A percentile compares a stretch with the other conserved stretches of the same genome.
phyloP scores from a whole-genome alignment of 768 basidiomycete genomes.

The Hypholoma fasciculare region DNA sequence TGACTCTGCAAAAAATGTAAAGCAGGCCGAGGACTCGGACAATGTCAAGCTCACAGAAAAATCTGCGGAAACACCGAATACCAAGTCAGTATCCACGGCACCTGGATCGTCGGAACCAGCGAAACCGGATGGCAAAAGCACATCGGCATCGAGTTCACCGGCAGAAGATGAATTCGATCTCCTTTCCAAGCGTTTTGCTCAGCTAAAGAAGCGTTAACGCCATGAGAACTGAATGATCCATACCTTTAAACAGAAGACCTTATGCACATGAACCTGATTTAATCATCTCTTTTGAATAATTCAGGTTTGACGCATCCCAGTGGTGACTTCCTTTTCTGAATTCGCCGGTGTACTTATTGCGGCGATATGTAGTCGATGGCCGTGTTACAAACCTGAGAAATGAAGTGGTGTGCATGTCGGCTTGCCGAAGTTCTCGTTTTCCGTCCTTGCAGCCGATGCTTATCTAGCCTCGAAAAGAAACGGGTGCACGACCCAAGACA shows the following conservation, averaged over 20 bases:
- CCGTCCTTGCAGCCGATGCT: too few relatives aligned
- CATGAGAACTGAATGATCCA: neutral
- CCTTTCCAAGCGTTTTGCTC: slow-evolving; percentile 79
- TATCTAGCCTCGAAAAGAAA: too few relatives aligned
- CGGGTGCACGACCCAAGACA: too few relatives aligned
- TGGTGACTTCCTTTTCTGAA: too few relatives aligned
- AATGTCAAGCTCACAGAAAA: neutral
- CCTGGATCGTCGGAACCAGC: slow-evolving; percentile 17
- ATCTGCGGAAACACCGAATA: neutral
- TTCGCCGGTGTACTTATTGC: too few relatives aligned
- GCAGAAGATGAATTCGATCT: slow-evolving; percentile 74
- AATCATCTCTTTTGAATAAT: too few relatives aligned
- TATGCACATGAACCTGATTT: too few relatives aligned
- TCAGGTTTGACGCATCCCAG: too few relatives aligned
- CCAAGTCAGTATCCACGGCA: slow-evolving; percentile 11
- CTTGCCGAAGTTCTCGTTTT: too few relatives aligned
- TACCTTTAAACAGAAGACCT: neutral
- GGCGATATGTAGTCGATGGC: too few relatives aligned
- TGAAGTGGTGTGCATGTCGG: too few relatives aligned
- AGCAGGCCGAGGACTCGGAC: neutral
- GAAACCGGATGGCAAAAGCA: slow-evolving; percentile 20
- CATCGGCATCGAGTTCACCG: slow-evolving; percentile 16
- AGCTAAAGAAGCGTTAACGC: slow-evolving; percentile 74
- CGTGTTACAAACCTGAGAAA: too few relatives aligned
- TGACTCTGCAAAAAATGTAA: neutral